Evolutionary conservation across 2,329 filamentous ascomycete species (phyloP), one percentile per base, ranked within the genome.

Genomic region (Nemania serpens): DNA sequence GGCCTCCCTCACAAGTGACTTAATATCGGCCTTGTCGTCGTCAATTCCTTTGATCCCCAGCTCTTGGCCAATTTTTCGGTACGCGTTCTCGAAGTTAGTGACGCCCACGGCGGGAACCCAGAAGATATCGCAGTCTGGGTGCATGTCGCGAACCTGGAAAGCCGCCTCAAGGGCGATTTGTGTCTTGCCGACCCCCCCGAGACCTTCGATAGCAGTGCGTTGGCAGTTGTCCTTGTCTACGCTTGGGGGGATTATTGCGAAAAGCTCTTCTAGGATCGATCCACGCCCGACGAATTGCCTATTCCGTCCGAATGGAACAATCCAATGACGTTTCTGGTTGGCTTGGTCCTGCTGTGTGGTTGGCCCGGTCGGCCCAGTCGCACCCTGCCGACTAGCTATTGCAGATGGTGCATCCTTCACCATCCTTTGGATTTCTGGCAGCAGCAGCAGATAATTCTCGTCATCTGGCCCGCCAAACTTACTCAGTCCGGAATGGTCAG

Each of bases 1-100:
- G 9, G 63, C 66, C 6, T 37, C 46, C 37, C 76, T 76, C 3
- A 81, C 73, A 3, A 78, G 69, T 11, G 36, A 17, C 39, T 73
- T 77, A 1, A 77, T 54, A 56, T 81, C 73, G 0, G 68, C 70
- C 2, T 74, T 69, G 1, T 71, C 62, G 13, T 78, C 64, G 4
- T 76, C 66, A 4, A 73, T 69, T 5, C 71, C 71, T 1, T 66
- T 37, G 1, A 76, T 46, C 0, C 66, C 49, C 2, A 77, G 68
- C 43, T 54, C n/a, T 15, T 57, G 54, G 3, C 71, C 77, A 29
- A 78, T 76, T 0, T 71, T 57, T 36, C 52, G 52, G 39, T 59
- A 62, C 0, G 60, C 56, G 17, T 56, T 62, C 37, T 59, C 47
- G 41, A 62, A 62, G 15, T 52, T 56, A 20, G 48, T 34, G 4